A percentile compares a stretch with the other conserved stretches of the same genome.
Conservation (phyloP, 75 land plant genomes). For the Cryptomeria japonica region DNA sequence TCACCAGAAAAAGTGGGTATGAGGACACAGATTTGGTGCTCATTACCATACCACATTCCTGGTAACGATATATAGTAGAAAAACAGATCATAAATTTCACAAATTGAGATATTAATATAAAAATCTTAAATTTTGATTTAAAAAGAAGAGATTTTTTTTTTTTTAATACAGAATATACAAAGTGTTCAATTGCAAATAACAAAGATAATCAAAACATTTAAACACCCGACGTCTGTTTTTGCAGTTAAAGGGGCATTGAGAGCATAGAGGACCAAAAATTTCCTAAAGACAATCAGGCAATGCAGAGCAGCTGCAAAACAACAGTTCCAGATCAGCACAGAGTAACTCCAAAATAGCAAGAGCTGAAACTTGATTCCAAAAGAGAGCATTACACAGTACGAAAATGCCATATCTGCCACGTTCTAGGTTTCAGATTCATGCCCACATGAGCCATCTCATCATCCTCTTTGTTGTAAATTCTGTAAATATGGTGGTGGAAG, state of each 20-base stretch:
- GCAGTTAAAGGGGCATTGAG: neutral
- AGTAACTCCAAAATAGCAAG: neutral
- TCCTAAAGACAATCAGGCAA: neutral
- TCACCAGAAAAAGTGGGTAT: neutral
- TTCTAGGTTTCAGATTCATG: neutral
- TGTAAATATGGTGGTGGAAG: neutral
- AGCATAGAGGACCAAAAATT: neutral
- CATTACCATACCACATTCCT: neutral
- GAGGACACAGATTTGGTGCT: neutral
- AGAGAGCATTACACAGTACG: neutral
- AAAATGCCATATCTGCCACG: neutral
- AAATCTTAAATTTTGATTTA: neutral
- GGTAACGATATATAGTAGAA: neutral
- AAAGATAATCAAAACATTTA: neutral
- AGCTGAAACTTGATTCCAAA: neutral
- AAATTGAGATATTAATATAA: neutral
- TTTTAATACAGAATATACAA: neutral
- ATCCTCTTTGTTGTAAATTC: neutral
- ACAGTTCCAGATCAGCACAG: neutral
- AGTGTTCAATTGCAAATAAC: neutral
- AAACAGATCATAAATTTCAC: neutral
- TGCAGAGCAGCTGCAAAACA: neutral
- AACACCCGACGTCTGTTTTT: neutral
- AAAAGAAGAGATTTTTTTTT: neutral
- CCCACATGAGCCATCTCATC: neutral